Evolutionary conservation across 1,284 basidiomycete species (phyloP).

Genomic region (Cystobasidium sp.): DNA sequence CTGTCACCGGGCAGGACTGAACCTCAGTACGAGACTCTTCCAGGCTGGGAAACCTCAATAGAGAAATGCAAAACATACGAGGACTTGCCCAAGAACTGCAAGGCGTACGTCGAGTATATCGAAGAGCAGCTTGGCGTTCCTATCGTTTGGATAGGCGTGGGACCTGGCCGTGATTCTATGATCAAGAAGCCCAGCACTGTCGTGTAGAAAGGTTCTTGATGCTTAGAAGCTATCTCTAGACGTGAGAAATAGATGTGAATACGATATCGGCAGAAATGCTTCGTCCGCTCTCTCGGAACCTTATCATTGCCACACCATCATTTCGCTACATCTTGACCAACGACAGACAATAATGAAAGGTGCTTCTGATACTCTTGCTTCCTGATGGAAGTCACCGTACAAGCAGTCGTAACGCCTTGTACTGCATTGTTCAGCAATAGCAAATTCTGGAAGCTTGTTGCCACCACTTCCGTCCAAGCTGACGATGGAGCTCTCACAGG

Average conservation of each 20-base stretch:
- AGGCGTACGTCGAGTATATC: conserved; percentile 85
- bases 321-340: no score
- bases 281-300: no score
- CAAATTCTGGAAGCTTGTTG: conserved; percentile 23
- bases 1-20: conserved; percentile 60
- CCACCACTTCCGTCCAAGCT: conserved; percentile 13
- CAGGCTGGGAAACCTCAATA: conserved; percentile 90
- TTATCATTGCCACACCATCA: no score
- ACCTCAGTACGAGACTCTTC: conserved; percentile 77
- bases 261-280: no score
- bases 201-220: background rate
- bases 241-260: no score
- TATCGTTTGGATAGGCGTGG: conserved; percentile 89
- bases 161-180: conserved; percentile 82
- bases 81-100: conserved; percentile 83
- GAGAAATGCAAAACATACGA: conserved; percentile 69
- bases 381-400: no score
- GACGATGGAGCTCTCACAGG: background rate
- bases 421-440: background rate
- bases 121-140: conserved; percentile 78
- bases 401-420: no score
- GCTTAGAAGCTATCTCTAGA: background rate
- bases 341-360: no score
- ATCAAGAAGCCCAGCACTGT: conserved; percentile 55
- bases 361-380: no score